These are phyloP conservation scores for Aquanectria penicillioides DNA, from an alignment of 2,329 filamentous ascomycete genomes.

Conservation along the genomic window DNA sequence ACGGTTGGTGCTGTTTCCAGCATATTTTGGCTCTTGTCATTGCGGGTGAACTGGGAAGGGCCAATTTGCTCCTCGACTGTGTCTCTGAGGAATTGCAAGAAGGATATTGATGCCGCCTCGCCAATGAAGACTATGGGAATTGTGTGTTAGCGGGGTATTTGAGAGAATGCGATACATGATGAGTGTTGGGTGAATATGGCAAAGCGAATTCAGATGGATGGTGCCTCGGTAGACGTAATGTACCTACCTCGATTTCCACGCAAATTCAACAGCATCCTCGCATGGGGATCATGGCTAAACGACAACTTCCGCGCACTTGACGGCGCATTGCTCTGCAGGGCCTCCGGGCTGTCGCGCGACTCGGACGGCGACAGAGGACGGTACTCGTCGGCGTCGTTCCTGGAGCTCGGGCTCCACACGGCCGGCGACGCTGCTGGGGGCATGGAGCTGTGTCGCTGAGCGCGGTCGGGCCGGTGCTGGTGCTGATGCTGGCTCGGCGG, in stretches of 20 bases:
- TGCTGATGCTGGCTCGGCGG: neutral
- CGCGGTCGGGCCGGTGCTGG: neutral
- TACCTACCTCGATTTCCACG: slow-evolving; percentile 61
- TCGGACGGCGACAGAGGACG: slow-evolving; percentile 44
- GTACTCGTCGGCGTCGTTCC: slow-evolving; percentile 27
- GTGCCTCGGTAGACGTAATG: neutral
- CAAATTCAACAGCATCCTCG: slow-evolving; percentile 61
- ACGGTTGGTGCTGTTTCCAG: slow-evolving; percentile 38
- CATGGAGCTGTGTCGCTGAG: slow-evolving; percentile 6
- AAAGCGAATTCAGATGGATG: too few species aligned
- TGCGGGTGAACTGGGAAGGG: slow-evolving; percentile 40
- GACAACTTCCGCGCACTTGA: slow-evolving; percentile 23
- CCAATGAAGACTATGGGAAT: slow-evolving; percentile 55
- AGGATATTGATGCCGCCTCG: slow-evolving; percentile 64
- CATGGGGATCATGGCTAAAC: slow-evolving; percentile 25
- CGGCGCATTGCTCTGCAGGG: slow-evolving; percentile 6
- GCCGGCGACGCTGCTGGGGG: slow-evolving; percentile 4
- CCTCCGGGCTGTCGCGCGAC: slow-evolving; percentile 39
- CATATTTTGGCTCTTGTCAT: slow-evolving; percentile 42
- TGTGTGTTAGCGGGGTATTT: too few species aligned
- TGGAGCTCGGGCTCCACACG: slow-evolving; percentile 12
- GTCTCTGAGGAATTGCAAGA: slow-evolving; percentile 54
- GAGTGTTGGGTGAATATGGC: too few species aligned
- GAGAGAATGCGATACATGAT: too few species aligned
- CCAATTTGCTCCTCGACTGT: slow-evolving; percentile 40